phyloP scores from a whole-genome alignment of 495 filamentous ascomycete species.

The Oleoguttula mirabilis region DNA sequence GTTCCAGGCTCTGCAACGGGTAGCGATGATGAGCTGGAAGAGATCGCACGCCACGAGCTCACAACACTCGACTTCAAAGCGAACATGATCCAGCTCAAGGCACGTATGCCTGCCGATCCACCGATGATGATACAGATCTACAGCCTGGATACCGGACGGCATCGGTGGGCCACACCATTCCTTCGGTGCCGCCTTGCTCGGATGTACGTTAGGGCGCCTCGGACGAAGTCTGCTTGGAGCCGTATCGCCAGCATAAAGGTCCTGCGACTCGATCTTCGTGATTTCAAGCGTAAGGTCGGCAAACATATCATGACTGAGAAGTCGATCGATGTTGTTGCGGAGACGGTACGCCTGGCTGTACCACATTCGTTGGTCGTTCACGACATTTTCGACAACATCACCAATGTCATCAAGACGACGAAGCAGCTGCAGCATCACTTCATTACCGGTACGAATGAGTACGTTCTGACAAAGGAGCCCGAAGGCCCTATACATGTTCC shows the following conservation, averaged over 20 bases:
- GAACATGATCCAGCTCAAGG: constrained; percentile 75
- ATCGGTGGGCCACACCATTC: constrained; percentile 75
- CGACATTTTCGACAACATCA: constrained; percentile 81
- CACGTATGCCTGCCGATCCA: constrained; percentile 73
- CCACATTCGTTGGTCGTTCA: constrained; percentile 91
- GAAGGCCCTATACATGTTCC: constrained; percentile 78
- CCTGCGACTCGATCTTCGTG: constrained; percentile 65
- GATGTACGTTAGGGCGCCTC: constrained; percentile 75
- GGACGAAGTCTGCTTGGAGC: constrained; percentile 70
- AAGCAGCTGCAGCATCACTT: constrained; percentile 88
- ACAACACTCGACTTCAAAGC: constrained; percentile 68
- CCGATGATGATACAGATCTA: constrained; percentile 82
- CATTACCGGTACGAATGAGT: constrained; percentile 71
- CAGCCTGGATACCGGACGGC: constrained; percentile 63
- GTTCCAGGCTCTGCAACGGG: background rate
- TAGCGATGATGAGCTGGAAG: constrained; percentile 10
- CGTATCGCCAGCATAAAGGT: constrained; percentile 72
- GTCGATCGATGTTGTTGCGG: constrained; percentile 70
- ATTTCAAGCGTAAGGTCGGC: constrained; percentile 55
- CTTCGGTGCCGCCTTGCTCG: constrained; percentile 61
- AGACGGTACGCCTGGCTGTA: constrained; percentile 77
- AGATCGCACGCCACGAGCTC: constrained; percentile 42
- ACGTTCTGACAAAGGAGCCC: constrained; percentile 68
- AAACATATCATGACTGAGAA: constrained; percentile 54
- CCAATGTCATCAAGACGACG: constrained; percentile 75